Evolutionary conservation across 1,284 basidiomycete genomes (phyloP).

Genomic region (Schizophyllum amplum): DNA sequence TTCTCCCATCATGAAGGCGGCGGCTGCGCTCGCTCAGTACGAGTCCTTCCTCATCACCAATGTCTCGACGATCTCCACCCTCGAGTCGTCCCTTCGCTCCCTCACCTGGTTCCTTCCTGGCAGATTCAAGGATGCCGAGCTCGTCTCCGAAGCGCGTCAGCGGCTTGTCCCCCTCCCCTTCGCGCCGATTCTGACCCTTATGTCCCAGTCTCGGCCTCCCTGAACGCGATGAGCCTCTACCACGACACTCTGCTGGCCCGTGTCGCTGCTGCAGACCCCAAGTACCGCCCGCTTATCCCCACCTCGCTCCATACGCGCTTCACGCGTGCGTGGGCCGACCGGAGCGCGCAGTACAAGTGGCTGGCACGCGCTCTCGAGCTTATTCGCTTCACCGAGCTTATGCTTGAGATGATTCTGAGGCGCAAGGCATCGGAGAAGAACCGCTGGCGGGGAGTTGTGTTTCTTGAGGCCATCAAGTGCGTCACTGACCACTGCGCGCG

Average conservation of each 20-base stretch:
- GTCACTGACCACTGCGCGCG: constrained; percentile 18
- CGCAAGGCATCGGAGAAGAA: constrained; percentile 54
- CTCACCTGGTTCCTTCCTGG: constrained; percentile 94
- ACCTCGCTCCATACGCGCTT: constrained; percentile 67
- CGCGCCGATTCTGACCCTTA: constrained; percentile 13
- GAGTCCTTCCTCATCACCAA: constrained; percentile 80
- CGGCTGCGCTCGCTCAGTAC: constrained; percentile 49
- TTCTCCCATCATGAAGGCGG: neutral
- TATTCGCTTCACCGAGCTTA: constrained; percentile 70
- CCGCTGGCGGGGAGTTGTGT: constrained; percentile 65
- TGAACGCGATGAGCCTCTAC: constrained; percentile 78
- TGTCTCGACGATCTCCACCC: constrained; percentile 74
- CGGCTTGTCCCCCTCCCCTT: constrained; percentile 20
- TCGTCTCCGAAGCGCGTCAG: constrained; percentile 87
- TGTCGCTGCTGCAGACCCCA: constrained; percentile 54
- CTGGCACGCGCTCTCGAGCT: constrained; percentile 66
- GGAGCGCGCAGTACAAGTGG: constrained; percentile 64
- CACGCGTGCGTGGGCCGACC: constrained; percentile 76
- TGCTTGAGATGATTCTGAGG: constrained; percentile 81
- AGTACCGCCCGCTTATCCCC: constrained; percentile 62
- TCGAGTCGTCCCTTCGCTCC: constrained; percentile 84
- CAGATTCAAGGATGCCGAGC: constrained; percentile 93
- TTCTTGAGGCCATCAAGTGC: constrained; percentile 78
- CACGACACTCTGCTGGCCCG: constrained; percentile 77
- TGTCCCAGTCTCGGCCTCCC: constrained; percentile 53